Conservation (phyloP, 2,329 filamentous ascomycete genomes). For the Colletotrichum salicis region DNA sequence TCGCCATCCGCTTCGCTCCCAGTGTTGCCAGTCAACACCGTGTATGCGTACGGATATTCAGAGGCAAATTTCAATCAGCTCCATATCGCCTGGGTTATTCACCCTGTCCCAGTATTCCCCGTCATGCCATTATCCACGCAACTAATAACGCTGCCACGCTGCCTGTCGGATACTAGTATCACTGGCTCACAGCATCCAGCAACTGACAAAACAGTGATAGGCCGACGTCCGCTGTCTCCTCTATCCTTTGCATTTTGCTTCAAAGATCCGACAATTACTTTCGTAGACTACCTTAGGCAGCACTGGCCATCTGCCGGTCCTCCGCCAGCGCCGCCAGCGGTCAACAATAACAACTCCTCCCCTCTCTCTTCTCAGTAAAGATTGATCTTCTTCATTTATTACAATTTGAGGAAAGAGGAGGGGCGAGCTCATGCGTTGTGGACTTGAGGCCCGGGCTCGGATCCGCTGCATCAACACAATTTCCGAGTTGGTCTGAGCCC, state of each 20-base stretch:
- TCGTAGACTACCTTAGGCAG: not conserved
- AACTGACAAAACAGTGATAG: not conserved
- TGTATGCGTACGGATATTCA: not conserved
- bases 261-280: not conserved
- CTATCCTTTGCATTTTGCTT: not conserved
- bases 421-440: slow-evolving; percentile 1
- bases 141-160: not conserved
- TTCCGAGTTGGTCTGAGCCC: slow-evolving; percentile 7
- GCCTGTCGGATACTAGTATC: not conserved
- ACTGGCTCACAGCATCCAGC: not conserved
- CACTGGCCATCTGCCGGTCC: not conserved
- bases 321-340: not conserved
- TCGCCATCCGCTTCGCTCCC: not conserved
- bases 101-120: not conserved
- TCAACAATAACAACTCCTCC: not conserved
- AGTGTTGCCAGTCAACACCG: not conserved
- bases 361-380: not conserved
- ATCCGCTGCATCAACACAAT: slow-evolving; percentile 31
- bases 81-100: not conserved
- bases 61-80: slow-evolving; percentile 7
- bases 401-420: not conserved
- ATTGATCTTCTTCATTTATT: not conserved
- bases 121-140: slow-evolving; percentile 5
- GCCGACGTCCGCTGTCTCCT: not conserved
- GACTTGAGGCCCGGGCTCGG: slow-evolving; percentile 4